Conservation (phyloP, 2,329 filamentous ascomycete species). For the Bipolaris bicolor region DNA sequence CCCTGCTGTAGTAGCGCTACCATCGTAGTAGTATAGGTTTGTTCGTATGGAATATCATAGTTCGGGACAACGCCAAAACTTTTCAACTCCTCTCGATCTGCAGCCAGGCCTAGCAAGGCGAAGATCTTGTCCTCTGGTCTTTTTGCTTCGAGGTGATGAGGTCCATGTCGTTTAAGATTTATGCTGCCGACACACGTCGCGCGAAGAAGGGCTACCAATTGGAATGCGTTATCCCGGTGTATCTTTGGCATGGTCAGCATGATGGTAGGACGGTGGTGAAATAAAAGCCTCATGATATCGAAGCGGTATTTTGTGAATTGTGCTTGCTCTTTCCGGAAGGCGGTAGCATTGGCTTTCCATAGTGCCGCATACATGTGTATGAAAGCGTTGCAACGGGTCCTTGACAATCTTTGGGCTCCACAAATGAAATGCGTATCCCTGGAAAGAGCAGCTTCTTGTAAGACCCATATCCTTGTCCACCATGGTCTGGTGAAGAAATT, state of each 20-base stretch:
- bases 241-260: neutral
- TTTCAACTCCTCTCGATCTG: conserved; percentile 19
- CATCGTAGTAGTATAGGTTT: conserved; percentile 2
- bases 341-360: neutral
- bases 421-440: conserved; percentile 16
- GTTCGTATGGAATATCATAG: conserved; percentile 3
- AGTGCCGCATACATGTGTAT: neutral
- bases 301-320: neutral
- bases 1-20: neutral
- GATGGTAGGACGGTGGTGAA: neutral
- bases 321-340: neutral
- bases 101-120: conserved; percentile 21
- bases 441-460: conserved; percentile 8
- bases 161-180: neutral
- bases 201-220: conserved; percentile 1
- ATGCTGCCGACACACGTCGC: neutral
- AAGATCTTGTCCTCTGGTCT: conserved; percentile 23
- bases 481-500: conserved; percentile 17
- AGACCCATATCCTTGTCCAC: conserved; percentile 26
- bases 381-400: neutral
- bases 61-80: conserved; percentile 10
- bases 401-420: conserved; percentile 12
- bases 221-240: neutral
- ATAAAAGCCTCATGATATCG: neutral
- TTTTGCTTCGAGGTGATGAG: conserved; percentile 19